Evolutionary conservation across 2,329 filamentous ascomycete species (phyloP).

Genomic region (Cladosporium austrohemisphaericum): DNA sequence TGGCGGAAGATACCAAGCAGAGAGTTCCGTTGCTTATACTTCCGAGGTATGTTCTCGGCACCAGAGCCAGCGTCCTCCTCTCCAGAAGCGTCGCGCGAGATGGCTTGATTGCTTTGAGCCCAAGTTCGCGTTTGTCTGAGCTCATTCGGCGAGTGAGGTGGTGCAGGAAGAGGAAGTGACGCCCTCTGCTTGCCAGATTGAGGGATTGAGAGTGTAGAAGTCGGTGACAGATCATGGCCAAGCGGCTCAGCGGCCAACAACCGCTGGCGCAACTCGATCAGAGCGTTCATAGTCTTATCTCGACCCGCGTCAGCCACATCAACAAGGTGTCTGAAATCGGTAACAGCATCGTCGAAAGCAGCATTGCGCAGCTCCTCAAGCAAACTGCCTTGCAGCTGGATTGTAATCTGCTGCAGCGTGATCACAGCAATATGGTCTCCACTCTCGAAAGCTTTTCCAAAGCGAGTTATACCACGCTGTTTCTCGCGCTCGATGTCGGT

Average conservation of each 20-base stretch:
- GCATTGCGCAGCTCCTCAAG: conserved; percentile 30
- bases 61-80: conserved; percentile 27
- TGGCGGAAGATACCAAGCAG: conserved; percentile 28
- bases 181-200: background rate
- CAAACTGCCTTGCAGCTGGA: conserved; percentile 29
- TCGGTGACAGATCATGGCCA: conserved; percentile 4
- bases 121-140: conserved; percentile 6
- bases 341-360: conserved; percentile 27
- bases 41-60: conserved; percentile 21
- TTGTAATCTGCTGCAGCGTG: conserved; percentile 31
- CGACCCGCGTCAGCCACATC: conserved; percentile 30
- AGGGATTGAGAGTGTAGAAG: background rate
- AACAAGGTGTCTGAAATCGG: conserved; percentile 29
- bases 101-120: conserved; percentile 17
- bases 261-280: conserved; percentile 30
- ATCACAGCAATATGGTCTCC: conserved; percentile 32
- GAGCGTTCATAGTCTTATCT: conserved; percentile 28
- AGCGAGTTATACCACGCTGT: conserved; percentile 28
- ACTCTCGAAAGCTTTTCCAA: conserved; percentile 30
- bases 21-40: conserved; percentile 24
- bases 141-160: background rate
- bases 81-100: conserved; percentile 23
- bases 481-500: conserved; percentile 33
- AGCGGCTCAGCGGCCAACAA: conserved; percentile 21
- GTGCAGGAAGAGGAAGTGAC: background rate